A percentile compares a stretch with the other conserved stretches of the same genome.
These are phyloP conservation scores for Hermanozyma aechmeae DNA, from an alignment of 805 yeast genomes.

Conservation along the genomic window DNA sequence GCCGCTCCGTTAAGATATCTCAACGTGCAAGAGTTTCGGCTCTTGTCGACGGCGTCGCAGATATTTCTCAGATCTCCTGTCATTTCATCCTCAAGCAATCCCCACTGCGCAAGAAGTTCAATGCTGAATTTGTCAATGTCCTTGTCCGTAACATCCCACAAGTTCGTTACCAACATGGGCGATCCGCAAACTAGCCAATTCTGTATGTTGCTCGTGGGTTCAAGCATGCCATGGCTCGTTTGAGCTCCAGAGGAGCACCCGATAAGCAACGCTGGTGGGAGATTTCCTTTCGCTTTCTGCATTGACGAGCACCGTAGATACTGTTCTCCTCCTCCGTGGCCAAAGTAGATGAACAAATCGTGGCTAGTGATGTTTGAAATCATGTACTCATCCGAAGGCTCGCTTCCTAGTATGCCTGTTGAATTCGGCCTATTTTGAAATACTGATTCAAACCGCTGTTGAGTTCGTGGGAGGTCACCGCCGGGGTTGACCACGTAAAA, in stretches of 20 bases:
- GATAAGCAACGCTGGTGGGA: conserved; percentile 59
- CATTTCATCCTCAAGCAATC: conserved; percentile 39
- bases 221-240: conserved; percentile 47
- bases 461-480: conserved; percentile 65
- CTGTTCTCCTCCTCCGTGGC: conserved; percentile 97
- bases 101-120: conserved; percentile 57
- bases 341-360: conserved; percentile 65
- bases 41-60: conserved; percentile 46
- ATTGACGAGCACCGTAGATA: conserved; percentile 52
- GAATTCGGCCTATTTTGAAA: conserved; percentile 37
- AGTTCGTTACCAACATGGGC: conserved; percentile 72
- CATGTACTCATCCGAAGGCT: conserved; percentile 51
- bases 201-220: conserved; percentile 67
- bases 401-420: conserved; percentile 42
- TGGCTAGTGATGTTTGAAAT: conserved; percentile 25
- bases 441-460: conserved; percentile 39
- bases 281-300: conserved; percentile 7
- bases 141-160: conserved; percentile 97
- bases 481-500: conserved; percentile 75
- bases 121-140: conserved; percentile 79
- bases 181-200: conserved; percentile 75
- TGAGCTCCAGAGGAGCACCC: conserved; percentile 89
- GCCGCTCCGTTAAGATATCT: conserved; percentile 85
- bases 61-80: conserved; percentile 21
- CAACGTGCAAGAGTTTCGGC: conserved; percentile 63